Evolutionary conservation across 1,284 basidiomycete genomes (phyloP).

Genomic region (Ganoderma lingzhi): DNA sequence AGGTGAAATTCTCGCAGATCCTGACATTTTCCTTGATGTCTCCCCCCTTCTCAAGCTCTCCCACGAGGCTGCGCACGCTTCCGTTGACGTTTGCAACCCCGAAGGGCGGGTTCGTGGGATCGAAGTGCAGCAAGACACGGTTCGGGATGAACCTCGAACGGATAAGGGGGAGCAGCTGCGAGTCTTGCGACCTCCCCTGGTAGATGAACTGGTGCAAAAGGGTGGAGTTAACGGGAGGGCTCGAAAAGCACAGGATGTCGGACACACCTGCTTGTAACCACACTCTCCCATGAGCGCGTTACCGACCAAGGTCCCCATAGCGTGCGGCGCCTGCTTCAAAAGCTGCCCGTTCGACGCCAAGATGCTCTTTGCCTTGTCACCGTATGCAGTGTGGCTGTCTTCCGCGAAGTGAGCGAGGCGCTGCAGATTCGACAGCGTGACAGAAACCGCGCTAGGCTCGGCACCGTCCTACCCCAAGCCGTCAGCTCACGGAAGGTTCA

Average conservation of each 20-base stretch:
- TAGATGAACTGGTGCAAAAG: constrained; percentile 34
- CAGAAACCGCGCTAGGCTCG: constrained; percentile 51
- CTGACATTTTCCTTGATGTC: constrained; percentile 32
- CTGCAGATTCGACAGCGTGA: constrained; percentile 49
- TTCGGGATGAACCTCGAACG: constrained; percentile 37
- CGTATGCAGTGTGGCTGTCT: constrained; percentile 41
- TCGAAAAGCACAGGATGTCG: no score
- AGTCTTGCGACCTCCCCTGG: constrained; percentile 20
- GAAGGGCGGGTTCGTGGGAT: constrained; percentile 34
- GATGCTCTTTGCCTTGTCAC: constrained; percentile 42
- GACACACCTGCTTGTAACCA: constrained; percentile 38
- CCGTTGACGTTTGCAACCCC: constrained; percentile 36
- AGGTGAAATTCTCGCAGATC: constrained; percentile 41
- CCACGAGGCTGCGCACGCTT: constrained; percentile 34
- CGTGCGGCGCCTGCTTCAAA: constrained; percentile 35
- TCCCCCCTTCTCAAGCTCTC: constrained; percentile 19
- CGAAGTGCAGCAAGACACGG: constrained; percentile 39
- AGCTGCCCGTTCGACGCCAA: constrained; percentile 38
- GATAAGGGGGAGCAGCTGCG: constrained; percentile 30
- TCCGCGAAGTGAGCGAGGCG: constrained; percentile 46
- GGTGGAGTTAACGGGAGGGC: neutral
- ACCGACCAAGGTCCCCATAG: constrained; percentile 38
- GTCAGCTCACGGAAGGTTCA: neutral
- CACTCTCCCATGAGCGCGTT: constrained; percentile 32
- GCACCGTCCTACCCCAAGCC: constrained; percentile 46